Evolutionary conservation across 1,139 yeast species (phyloP).

Genomic region (Arxiozyma heterogenica): DNA sequence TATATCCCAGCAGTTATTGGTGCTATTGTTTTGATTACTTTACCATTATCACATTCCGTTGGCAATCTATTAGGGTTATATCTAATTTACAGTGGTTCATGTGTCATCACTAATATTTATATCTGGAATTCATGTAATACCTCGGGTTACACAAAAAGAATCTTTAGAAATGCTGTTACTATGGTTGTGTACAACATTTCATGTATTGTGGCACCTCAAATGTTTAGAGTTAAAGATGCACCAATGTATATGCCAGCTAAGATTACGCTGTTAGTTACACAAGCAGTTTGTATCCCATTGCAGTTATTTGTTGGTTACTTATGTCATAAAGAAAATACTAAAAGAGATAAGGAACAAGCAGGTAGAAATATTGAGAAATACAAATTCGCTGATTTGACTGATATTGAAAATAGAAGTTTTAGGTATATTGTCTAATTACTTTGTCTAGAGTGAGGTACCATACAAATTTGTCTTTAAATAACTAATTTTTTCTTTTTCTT

Average conservation of each 20-base stretch:
- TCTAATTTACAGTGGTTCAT: constrained; percentile 35
- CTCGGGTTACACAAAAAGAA: constrained; percentile 64
- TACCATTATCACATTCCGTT: constrained; percentile 30
- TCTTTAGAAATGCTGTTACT: constrained; percentile 49
- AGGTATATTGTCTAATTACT: constrained; percentile 35
- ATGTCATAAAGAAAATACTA: constrained; percentile 35
- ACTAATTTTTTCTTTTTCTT: background rate
- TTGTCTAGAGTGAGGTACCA: background rate
- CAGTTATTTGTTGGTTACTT: constrained; percentile 33
- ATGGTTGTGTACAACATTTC: constrained; percentile 61
- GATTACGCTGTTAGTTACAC: constrained; percentile 39
- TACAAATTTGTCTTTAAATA: background rate
- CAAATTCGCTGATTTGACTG: constrained; percentile 59
- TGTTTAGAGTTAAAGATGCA: constrained; percentile 45
- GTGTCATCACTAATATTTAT: constrained; percentile 34
- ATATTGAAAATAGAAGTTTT: constrained; percentile 54
- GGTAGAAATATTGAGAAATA: constrained; percentile 26
- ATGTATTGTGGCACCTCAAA: constrained; percentile 63
- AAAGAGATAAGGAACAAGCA: constrained; percentile 34
- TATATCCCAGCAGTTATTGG: constrained; percentile 33
- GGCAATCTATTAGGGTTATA: constrained; percentile 33
- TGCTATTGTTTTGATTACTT: constrained; percentile 40
- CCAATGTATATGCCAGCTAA: constrained; percentile 46
- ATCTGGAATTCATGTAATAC: constrained; percentile 40
- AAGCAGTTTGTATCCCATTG: constrained; percentile 33